Evolutionary conservation across 2,329 filamentous ascomycete genomes (phyloP).

Genomic region (Amauroascus verrucosus): DNA sequence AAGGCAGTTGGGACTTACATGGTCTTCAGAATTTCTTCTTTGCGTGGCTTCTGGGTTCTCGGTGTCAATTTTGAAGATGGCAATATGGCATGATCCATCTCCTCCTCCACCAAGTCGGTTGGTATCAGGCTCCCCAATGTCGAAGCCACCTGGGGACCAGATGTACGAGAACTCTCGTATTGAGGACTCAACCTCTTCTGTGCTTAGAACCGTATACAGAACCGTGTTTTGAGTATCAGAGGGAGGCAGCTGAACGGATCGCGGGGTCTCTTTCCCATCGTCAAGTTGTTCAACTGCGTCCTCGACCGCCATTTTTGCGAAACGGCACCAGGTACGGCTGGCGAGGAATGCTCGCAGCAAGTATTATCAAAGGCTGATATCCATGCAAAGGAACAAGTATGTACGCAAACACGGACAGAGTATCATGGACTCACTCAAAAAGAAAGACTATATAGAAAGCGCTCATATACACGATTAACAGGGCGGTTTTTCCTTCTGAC

Average conservation of each 20-base stretch:
- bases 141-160: slow-evolving; percentile 11
- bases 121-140: slow-evolving; percentile 9
- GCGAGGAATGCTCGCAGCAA: neutral
- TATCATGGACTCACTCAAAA: too few species aligned
- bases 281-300: neutral
- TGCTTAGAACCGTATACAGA: slow-evolving; percentile 8
- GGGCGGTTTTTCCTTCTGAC: neutral
- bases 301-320: neutral
- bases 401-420: neutral
- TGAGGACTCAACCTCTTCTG: slow-evolving; percentile 8
- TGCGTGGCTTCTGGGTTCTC: neutral
- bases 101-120: neutral
- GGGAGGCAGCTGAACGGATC: neutral
- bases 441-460: neutral
- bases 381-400: neutral
- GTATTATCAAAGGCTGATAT: neutral
- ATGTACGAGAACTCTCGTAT: slow-evolving; percentile 15
- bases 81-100: slow-evolving; percentile 10
- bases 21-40: neutral
- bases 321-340: neutral
- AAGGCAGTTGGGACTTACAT: neutral
- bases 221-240: slow-evolving; percentile 2
- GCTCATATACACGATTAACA: neutral
- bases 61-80: slow-evolving; percentile 10
- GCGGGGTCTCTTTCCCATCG: neutral